Evolutionary conservation across 768 basidiomycete species (phyloP).

Genomic region (Boletus reticulatus): DNA sequence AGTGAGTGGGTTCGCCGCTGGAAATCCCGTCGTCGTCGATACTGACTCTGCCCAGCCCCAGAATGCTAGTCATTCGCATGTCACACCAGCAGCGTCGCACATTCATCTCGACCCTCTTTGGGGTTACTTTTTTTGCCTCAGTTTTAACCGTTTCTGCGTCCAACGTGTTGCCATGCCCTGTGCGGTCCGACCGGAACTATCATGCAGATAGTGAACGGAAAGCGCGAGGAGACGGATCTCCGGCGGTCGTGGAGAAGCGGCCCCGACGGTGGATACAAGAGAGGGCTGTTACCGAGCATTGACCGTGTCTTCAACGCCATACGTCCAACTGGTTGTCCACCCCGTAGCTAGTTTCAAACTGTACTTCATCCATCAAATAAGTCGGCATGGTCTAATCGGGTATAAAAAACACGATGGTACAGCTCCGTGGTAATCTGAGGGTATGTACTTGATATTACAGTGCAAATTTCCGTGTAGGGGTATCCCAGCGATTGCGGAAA

Average conservation of each 20-base stretch:
- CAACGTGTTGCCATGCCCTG: slow-evolving; percentile 77
- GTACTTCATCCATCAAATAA: background rate
- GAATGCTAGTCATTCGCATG: slow-evolving; percentile 62
- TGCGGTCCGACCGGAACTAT: slow-evolving; percentile 53
- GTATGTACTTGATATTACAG: slow-evolving; percentile 27
- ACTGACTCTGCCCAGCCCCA: slow-evolving; percentile 53
- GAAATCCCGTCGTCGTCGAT: slow-evolving; percentile 19
- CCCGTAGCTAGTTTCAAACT: background rate
- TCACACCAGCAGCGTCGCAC: slow-evolving; percentile 59
- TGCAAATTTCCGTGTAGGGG: slow-evolving; percentile 29
- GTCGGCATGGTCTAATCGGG: slow-evolving; percentile 1
- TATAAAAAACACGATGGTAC: slow-evolving; percentile 21
- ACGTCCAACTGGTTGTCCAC: background rate
- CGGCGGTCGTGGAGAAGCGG: slow-evolving; percentile 55
- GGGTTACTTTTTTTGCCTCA: slow-evolving; percentile 74
- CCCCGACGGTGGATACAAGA: slow-evolving; percentile 85
- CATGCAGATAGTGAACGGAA: slow-evolving; percentile 52
- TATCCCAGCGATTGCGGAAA: slow-evolving; percentile 15
- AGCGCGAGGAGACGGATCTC: slow-evolving; percentile 21
- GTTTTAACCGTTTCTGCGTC: slow-evolving; percentile 81
- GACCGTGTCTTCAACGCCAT: slow-evolving; percentile 1
- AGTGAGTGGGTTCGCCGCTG: slow-evolving; percentile 12
- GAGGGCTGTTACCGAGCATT: slow-evolving; percentile 31
- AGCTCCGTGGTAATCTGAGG: slow-evolving; percentile 19
- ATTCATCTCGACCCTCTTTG: slow-evolving; percentile 77